Conservation (phyloP, 306 rosid genomes). For the Cicer chorassanicum region DNA sequence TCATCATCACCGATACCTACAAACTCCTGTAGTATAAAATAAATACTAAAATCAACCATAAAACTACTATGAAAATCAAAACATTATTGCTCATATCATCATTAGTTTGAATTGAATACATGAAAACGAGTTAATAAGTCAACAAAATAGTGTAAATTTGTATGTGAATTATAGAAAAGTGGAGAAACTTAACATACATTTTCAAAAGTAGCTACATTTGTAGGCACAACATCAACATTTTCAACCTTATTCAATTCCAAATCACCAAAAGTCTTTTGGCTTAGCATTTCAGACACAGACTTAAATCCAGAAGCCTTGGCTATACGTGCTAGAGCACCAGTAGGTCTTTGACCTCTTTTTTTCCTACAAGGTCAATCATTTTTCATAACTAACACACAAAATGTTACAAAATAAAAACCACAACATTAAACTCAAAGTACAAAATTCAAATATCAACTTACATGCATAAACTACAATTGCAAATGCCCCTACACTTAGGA, state of each 20-base stretch:
- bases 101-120: neutral
- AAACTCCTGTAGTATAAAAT: conserved; percentile 39
- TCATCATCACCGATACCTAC: neutral
- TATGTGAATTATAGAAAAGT: too few relatives aligned
- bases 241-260: neutral
- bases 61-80: neutral
- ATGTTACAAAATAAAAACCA: neutral
- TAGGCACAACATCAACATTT: neutral
- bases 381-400: conserved; percentile 27
- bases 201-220: neutral
- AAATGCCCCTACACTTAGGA: conserved; percentile 73
- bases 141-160: too few relatives aligned
- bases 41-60: neutral
- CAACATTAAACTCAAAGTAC: neutral
- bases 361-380: conserved; percentile 55
- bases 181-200: conserved; percentile 46
- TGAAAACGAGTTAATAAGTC: too few relatives aligned
- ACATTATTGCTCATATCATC: neutral
- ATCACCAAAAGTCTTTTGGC: conserved; percentile 18
- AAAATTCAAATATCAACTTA: conserved; percentile 33
- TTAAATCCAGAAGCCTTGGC: conserved; percentile 67
- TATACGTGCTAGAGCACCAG: conserved; percentile 56
- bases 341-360: conserved; percentile 69
- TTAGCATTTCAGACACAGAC: conserved; percentile 67
- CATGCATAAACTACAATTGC: conserved; percentile 87